Evolutionary conservation across 768 basidiomycete genomes (phyloP), one percentile per base, ranked within the genome.

Genomic region (Lyophyllum decastes): DNA sequence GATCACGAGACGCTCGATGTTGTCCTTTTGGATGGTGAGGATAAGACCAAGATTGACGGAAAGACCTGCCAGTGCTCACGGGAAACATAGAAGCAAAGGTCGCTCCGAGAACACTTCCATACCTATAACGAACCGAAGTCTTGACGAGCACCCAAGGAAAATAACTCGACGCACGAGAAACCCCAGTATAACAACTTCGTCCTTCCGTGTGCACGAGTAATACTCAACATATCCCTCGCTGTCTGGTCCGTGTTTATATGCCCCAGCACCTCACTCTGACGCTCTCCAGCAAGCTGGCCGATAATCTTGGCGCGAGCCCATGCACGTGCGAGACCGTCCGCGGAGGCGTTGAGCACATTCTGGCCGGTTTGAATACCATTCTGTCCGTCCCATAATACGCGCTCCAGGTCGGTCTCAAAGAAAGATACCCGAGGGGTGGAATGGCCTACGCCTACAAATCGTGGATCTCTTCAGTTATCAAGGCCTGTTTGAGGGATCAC

Each of bases 201-300:
- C 27, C 52, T 61, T 4, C 70, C 72, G 55, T 73, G 66, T 2
- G 72, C 72, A 25, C 70, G 57, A 1, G 68, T 62, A 48, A 78
- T 77, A 2, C 57, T 55, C 16, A 77, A 52, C 76, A 78, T 78
- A 48, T 78, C 77, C 4, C 68, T 61, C 10, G 76, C 77, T 11
- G 70, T 71, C 49, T 74, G 68, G 24, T 77, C 76, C 2, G 77
- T 77, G 46, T 70, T 75, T 10, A 77, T 70, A 52, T 71, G 68
- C 6, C 57, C 54, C 34, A 74, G 46, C 24, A 58, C 64, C 2
- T 68, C 70, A 9, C 62, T 54, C 26, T 75, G 70, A 22, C 65
- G 65, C 27, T 73, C 67, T n/a, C 56, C 60, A 16, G 74, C 77
- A n/a, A 77, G 63, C 43, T 65, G 61, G 11, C 73, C 71, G 17